phyloP scores from a whole-genome alignment of 345 rosid species.

The Boechera retrofracta region DNA sequence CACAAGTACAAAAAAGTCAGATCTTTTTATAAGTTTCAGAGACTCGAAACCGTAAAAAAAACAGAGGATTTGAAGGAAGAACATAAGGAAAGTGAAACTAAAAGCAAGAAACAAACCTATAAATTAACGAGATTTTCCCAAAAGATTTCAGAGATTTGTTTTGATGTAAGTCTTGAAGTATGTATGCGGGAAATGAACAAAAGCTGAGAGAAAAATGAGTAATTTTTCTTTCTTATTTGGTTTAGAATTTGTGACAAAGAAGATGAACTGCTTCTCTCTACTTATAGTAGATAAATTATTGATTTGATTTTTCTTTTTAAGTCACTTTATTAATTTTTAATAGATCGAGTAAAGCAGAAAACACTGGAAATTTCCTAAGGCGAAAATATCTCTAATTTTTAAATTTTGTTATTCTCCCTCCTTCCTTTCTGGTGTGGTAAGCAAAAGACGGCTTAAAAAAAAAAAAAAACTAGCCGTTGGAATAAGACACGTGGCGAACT shows the following conservation, averaged over 20 bases:
- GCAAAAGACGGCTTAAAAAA: conserved; percentile 32
- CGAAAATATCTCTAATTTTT: conserved; percentile 30
- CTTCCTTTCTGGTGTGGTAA: conserved; percentile 17
- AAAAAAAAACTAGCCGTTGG: conserved; percentile 49
- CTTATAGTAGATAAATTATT: conserved; percentile 18
- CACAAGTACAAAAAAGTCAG: background rate
- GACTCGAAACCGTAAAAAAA: background rate
- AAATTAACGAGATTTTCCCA: background rate
- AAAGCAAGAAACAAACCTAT: conserved; percentile 20
- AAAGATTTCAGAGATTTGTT: conserved; percentile 9
- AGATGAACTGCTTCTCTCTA: conserved; percentile 17
- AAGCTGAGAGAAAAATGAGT: conserved; percentile 41
- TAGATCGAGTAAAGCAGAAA: conserved; percentile 23
- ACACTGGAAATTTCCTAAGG: conserved; percentile 33
- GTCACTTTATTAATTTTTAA: conserved; percentile 12
- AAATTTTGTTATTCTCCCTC: conserved; percentile 5
- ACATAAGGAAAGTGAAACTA: background rate
- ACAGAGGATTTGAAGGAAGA: conserved; percentile 9
- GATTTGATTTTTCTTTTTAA: background rate
- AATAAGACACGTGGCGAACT: conserved; percentile 50
- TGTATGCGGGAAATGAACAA: conserved; percentile 20
- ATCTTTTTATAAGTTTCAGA: conserved; percentile 1
- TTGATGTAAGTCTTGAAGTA: background rate
- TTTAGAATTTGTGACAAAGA: conserved; percentile 12
- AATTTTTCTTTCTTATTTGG: conserved; percentile 21